phyloP scores from a whole-genome alignment of 805 yeast species.

The Candida ortonii region DNA sequence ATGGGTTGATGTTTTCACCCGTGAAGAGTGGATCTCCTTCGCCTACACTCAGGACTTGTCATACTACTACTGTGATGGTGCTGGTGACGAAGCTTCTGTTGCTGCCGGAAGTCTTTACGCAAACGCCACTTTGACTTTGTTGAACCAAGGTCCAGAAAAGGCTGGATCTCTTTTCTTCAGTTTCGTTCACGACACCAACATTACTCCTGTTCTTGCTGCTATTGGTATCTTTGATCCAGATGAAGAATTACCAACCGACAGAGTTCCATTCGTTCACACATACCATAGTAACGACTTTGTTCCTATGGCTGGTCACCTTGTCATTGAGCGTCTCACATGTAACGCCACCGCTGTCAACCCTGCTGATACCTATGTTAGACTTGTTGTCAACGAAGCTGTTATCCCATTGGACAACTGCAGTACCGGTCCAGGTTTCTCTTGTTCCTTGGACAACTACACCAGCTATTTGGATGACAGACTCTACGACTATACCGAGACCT shows the following conservation, averaged over 20 bases:
- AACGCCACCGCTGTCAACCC: constrained; percentile 8
- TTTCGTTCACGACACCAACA: constrained; percentile 52
- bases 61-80: constrained; percentile 57
- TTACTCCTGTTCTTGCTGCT: constrained; percentile 47
- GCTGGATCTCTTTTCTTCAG: constrained; percentile 9
- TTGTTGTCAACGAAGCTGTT: constrained; percentile 50
- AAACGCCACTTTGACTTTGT: constrained; percentile 36
- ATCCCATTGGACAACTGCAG: constrained; percentile 46
- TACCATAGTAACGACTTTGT: constrained; percentile 46
- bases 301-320: constrained; percentile 52
- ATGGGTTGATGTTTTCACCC: constrained; percentile 63
- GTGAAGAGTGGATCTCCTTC: constrained; percentile 58
- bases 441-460: constrained; percentile 20
- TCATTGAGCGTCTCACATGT: constrained; percentile 34
- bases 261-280: constrained; percentile 44
- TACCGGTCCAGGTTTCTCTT: constrained; percentile 49
- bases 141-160: constrained; percentile 29
- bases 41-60: constrained; percentile 55
- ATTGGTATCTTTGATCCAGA: constrained; percentile 42
- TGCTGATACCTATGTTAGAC: constrained; percentile 32
- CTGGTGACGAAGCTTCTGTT: constrained; percentile 53
- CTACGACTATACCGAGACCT: constrained; percentile 6
- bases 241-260: constrained; percentile 38
- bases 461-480: constrained; percentile 16
- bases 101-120: constrained; percentile 57